Evolutionary conservation across 2,329 filamentous ascomycete genomes (phyloP).

Genomic region (Fusarium buharicum): DNA sequence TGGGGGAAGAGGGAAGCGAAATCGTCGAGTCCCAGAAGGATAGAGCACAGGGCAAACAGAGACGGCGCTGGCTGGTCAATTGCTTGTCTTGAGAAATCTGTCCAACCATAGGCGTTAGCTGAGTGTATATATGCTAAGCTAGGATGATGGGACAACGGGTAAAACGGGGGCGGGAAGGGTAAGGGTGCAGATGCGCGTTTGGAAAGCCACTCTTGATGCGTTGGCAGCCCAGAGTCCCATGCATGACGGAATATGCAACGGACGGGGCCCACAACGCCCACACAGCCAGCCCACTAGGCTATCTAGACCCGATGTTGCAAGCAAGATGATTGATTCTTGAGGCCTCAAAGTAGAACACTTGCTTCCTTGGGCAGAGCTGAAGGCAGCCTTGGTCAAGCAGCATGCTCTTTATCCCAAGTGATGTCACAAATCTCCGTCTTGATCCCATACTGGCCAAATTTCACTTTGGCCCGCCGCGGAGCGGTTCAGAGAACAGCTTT

Average conservation of each 20-base stretch:
- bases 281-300: slow-evolving; percentile 38
- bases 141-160: slow-evolving; percentile 37
- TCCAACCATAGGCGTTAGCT: slow-evolving; percentile 53
- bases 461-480: slow-evolving; percentile 13
- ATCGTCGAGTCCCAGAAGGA: slow-evolving; percentile 13
- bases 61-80: slow-evolving; percentile 41
- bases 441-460: slow-evolving; percentile 19
- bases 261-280: slow-evolving; percentile 40
- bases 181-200: slow-evolving; percentile 44
- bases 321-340: slow-evolving; percentile 22
- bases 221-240: slow-evolving; percentile 55
- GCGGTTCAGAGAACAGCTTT: slow-evolving; percentile 6
- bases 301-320: slow-evolving; percentile 16
- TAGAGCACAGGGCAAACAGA: slow-evolving; percentile 32
- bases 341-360: slow-evolving; percentile 34
- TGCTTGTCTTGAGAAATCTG: slow-evolving; percentile 45
- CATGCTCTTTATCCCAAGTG: slow-evolving; percentile 2
- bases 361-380: slow-evolving; percentile 14
- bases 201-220: slow-evolving; percentile 52
- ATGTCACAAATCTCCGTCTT: slow-evolving; percentile 8
- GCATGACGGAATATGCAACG: slow-evolving; percentile 69
- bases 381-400: neutral
- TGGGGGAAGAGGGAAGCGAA: slow-evolving; percentile 51
- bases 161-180: slow-evolving; percentile 41
- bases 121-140: slow-evolving; percentile 47